These are phyloP conservation scores for Aphelidium insulamus DNA, from an alignment of 371 early-diverging fungal genomes.

Conservation along the genomic window DNA sequence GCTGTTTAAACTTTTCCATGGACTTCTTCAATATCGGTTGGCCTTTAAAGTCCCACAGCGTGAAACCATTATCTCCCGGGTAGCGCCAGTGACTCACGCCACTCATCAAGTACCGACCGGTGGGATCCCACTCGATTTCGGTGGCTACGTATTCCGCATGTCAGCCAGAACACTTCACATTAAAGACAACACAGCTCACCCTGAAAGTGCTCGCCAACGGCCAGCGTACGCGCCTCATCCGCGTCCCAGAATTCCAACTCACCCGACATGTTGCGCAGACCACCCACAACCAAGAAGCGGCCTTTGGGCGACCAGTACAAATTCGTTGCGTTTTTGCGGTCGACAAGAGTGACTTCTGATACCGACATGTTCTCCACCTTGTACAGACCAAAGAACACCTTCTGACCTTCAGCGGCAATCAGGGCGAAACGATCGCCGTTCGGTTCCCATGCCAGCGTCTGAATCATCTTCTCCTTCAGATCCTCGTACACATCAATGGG, in stretches of 20 bases:
- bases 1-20: constrained; percentile 68
- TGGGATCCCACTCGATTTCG: constrained; percentile 94
- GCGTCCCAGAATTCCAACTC: constrained; percentile 84
- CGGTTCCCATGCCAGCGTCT: constrained; percentile 87
- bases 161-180: too few species aligned
- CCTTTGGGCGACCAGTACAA: constrained; percentile 83
- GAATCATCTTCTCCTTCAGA: constrained; percentile 49
- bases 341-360: constrained; percentile 35
- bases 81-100: constrained; percentile 73
- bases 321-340: not conserved
- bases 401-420: constrained; percentile 46
- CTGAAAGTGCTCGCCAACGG: too few species aligned
- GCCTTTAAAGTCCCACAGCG: constrained; percentile 81
- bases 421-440: constrained; percentile 64
- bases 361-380: constrained; percentile 24
- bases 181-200: too few species aligned
- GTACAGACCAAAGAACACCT: constrained; percentile 25
- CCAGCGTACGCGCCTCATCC: too few species aligned
- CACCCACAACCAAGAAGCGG: constrained; percentile 72
- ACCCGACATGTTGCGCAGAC: constrained; percentile 48
- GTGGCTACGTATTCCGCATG: constrained; percentile 86
- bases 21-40: constrained; percentile 44
- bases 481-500: constrained; percentile 88
- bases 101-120: constrained; percentile 76
- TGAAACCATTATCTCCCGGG: constrained; percentile 64